These are phyloP conservation scores for Platanus orientalis DNA, from an alignment of 164 flowering plant genomes.

Conservation along the genomic window DNA sequence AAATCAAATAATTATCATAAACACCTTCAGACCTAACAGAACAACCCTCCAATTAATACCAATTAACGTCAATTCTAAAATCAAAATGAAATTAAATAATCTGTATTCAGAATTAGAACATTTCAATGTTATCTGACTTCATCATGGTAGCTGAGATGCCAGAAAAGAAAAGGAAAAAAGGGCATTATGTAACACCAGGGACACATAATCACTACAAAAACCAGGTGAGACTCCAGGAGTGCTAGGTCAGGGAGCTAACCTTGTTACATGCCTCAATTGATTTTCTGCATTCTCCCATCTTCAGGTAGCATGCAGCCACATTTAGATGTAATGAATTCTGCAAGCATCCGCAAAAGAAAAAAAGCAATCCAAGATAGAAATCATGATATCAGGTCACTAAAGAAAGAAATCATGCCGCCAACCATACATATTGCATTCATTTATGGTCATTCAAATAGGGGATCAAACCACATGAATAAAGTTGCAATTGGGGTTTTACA, in stretches of 20 bases:
- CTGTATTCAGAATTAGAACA: too few relatives aligned
- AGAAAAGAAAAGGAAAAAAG: background rate
- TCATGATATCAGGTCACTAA: background rate
- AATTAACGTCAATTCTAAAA: too few relatives aligned
- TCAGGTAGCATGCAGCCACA: conserved; percentile 93
- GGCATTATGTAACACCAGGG: background rate
- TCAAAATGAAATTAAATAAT: too few relatives aligned
- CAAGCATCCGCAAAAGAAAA: conserved; percentile 24
- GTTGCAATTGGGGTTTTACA: background rate
- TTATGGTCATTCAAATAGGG: background rate
- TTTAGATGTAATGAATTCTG: conserved; percentile 83
- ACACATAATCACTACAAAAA: too few relatives aligned
- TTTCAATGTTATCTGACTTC: too few relatives aligned
- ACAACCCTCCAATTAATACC: too few relatives aligned
- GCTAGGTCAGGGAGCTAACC: conserved; percentile 34
- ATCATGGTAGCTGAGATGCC: too few relatives aligned
- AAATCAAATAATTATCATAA: too few relatives aligned
- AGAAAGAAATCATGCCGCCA: background rate
- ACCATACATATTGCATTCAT: background rate
- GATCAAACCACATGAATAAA: background rate
- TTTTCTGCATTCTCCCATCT: conserved; percentile 86
- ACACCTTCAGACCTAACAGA: too few relatives aligned
- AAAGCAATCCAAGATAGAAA: background rate
- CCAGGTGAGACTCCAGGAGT: too few relatives aligned
- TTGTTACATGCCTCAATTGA: conserved; percentile 91